Base-by-base conservation (phyloP, 768 basidiomycete genomes). In the Psilocybe sp. region DNA sequence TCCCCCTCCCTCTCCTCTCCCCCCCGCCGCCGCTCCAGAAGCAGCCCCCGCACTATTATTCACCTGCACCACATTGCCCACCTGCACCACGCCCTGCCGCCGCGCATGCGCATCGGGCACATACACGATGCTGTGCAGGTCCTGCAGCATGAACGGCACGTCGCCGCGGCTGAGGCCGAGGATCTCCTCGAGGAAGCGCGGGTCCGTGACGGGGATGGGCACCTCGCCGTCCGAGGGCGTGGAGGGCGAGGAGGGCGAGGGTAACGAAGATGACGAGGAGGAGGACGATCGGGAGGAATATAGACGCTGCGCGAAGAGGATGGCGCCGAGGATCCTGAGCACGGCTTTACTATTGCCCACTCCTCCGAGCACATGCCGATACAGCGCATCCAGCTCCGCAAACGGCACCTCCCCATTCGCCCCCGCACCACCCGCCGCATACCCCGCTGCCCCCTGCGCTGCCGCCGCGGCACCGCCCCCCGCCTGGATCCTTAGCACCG, bases 111-210 rank as follows among this genome's bases (percentile, higher is more conserved):
- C 37, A 51, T 64, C 63, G 5, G 63, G 61, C 20, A 64, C 61
- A 35, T 55, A 57, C 41, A 64, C 54, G 35, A 64, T 59, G 2
- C 61, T 58, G 34, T 64, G 61, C 5, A 64, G 47, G 38, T 64
- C 63, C 18, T 55, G 46, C 4, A 64, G 43, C 16, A 61, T 58
- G 36, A 61, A 61, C 0, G 56, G 49, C 7, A 64, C 63, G 40
- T 63, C 63, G 2, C 63, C 63, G 13, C 61, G 55, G 41, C 63
- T 64, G 19, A 64, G 45, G 1, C 57, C 55, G 11, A 64, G 53
- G 14, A 64, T 50, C 31, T 64, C 60, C 34, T 62, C 60, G 10
- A 64, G 44, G 44, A 64, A 64, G 3, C 63, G 53, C 15, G 63
- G 58, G 47, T 64, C 63, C 18, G 63, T 56, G 0, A 60, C 52